Conservation (phyloP, 176 grass and related monocot genomes). For the Calamus simplicifolius region DNA sequence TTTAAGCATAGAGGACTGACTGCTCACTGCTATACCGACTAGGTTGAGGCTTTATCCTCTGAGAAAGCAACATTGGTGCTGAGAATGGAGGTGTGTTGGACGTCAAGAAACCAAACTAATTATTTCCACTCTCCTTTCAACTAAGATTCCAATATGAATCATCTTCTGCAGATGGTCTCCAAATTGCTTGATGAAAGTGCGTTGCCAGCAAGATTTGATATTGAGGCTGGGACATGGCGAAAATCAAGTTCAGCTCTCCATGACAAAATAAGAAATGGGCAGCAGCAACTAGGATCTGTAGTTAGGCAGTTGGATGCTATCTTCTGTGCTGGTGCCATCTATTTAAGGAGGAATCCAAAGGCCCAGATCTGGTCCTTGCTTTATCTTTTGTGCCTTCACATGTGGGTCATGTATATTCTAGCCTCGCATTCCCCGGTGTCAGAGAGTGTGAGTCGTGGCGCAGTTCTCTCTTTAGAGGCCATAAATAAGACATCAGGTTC, state of each 20-base stretch:
- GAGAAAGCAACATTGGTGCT: slow-evolving; percentile 19
- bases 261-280: slow-evolving; percentile 42
- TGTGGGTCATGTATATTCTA: slow-evolving; percentile 88
- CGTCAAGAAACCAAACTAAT: no score
- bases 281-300: slow-evolving; percentile 46
- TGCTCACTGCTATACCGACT: not conserved
- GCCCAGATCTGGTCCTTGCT: slow-evolving; percentile 43
- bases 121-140: no score
- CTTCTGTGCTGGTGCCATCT: slow-evolving; percentile 66
- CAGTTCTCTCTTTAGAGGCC: slow-evolving; percentile 44
- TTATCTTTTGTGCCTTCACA: slow-evolving; percentile 66
- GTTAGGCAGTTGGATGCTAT: slow-evolving; percentile 74
- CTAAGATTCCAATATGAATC: not conserved
- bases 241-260: slow-evolving; percentile 29
- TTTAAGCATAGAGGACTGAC: not conserved
- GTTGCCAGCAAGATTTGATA: slow-evolving; percentile 39
- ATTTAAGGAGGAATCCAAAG: slow-evolving; percentile 55
- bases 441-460: slow-evolving; percentile 12
- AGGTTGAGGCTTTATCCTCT: slow-evolving; percentile 18
- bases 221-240: slow-evolving; percentile 42
- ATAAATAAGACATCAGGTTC: slow-evolving; percentile 39
- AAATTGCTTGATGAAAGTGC: slow-evolving; percentile 45
- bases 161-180: slow-evolving; percentile 43
- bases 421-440: slow-evolving; percentile 36
- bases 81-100: slow-evolving; percentile 2